Evolutionary conservation across 1,139 yeast species (phyloP).

Genomic region (Scheffersomyces illinoinensis): DNA sequence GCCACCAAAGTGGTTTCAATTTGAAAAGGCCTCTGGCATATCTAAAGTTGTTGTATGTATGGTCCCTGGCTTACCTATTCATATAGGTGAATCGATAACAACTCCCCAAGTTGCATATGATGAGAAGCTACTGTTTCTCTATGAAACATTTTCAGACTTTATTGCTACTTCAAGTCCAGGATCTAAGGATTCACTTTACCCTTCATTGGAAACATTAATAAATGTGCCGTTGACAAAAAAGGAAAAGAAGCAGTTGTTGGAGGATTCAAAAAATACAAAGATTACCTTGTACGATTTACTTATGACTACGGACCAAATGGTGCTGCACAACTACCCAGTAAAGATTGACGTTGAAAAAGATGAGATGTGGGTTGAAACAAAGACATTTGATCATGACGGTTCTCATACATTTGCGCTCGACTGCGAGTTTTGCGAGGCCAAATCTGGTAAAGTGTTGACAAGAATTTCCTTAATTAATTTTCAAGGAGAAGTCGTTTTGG

Average conservation of each 20-base stretch:
- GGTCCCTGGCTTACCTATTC: constrained; percentile 61
- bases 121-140: constrained; percentile 35
- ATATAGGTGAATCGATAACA: neutral
- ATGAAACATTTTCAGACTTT: constrained; percentile 36
- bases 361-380: constrained; percentile 61
- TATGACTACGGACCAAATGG: constrained; percentile 46
- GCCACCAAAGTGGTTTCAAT: constrained; percentile 4
- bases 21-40: constrained; percentile 5
- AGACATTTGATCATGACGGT: constrained; percentile 49
- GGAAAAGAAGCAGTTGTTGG: constrained; percentile 46
- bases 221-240: constrained; percentile 54
- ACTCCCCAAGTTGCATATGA: neutral
- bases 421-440: constrained; percentile 87
- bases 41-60: constrained; percentile 58
- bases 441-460: constrained; percentile 64
- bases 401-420: constrained; percentile 77
- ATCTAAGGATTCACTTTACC: constrained; percentile 54
- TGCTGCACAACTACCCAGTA: constrained; percentile 58
- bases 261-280: constrained; percentile 33
- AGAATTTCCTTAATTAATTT: constrained; percentile 75
- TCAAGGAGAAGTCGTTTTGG: constrained; percentile 60
- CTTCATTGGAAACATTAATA: constrained; percentile 56
- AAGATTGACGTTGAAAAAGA: constrained; percentile 34
- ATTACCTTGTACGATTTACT: constrained; percentile 57
- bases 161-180: constrained; percentile 63